These are phyloP conservation scores for Aspergillus ostianus DNA, from an alignment of 495 filamentous ascomycete species.

Conservation along the genomic window DNA sequence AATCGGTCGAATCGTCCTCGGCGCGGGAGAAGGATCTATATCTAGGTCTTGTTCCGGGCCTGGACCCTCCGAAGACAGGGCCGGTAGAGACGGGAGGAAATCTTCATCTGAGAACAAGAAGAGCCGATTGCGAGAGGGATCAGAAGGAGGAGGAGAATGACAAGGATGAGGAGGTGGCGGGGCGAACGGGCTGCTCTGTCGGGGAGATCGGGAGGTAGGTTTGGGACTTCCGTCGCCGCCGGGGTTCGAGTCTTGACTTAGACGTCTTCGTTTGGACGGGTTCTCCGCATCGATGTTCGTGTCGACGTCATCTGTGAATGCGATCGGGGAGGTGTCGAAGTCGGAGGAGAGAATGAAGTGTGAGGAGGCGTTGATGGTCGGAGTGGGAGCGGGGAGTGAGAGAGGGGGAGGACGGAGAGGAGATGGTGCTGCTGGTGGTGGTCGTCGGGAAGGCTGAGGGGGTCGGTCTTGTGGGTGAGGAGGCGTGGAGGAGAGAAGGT, in stretches of 20 bases:
- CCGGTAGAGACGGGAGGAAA: conserved; percentile 10
- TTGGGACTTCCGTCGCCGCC: not conserved
- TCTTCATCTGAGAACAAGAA: conserved; percentile 42
- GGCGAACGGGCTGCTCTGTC: not conserved
- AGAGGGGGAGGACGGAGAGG: conserved; percentile 7
- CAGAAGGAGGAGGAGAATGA: not conserved
- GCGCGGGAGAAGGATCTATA: too few species aligned
- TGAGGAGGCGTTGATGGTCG: conserved; percentile 10
- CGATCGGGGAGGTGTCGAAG: conserved; percentile 38
- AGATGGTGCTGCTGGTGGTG: not conserved
- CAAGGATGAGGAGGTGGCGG: not conserved
- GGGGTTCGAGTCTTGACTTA: conserved; percentile 28
- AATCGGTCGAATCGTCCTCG: not conserved
- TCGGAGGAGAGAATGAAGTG: conserved; percentile 49
- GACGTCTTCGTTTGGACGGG: conserved; percentile 39
- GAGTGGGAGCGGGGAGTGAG: conserved; percentile 15
- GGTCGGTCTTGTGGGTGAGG: conserved; percentile 23
- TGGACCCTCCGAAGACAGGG: conserved; percentile 19
- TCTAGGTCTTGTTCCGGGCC: not conserved
- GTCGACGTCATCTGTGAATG: conserved; percentile 33
- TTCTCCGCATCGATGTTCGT: conserved; percentile 6
- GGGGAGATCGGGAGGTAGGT: not conserved
- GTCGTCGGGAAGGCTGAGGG: conserved; percentile 10
- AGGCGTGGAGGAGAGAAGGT: conserved; percentile 42
- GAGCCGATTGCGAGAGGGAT: conserved; percentile 16